These are phyloP conservation scores for Marsdenia floribunda DNA, from an alignment of 257 asterid species.

Conservation along the genomic window DNA sequence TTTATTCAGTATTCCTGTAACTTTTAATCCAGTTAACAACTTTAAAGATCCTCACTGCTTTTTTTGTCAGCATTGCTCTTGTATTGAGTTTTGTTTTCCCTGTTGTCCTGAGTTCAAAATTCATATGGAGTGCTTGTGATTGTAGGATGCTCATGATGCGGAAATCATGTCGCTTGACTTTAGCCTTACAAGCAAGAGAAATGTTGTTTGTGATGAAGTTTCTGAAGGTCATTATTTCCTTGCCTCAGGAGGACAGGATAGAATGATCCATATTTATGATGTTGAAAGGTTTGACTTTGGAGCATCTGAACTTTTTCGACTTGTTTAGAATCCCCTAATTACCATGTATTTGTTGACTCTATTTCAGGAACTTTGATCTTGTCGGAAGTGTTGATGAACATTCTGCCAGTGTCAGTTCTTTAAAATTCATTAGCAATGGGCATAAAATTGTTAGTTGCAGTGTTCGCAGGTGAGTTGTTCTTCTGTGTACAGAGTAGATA, in stretches of 20 bases:
- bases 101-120: not conserved
- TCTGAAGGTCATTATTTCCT: constrained; percentile 36
- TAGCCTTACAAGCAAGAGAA: constrained; percentile 32
- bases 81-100: constrained; percentile 6
- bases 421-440: constrained; percentile 47
- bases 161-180: constrained; percentile 61
- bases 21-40: not conserved
- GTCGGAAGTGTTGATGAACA: constrained; percentile 47
- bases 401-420: constrained; percentile 48
- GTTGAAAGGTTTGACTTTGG: constrained; percentile 42
- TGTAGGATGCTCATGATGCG: constrained; percentile 59
- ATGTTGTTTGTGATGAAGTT: constrained; percentile 21
- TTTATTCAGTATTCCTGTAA: not conserved
- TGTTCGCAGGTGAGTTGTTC: constrained; percentile 48
- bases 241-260: constrained; percentile 60
- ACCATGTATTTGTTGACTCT: constrained; percentile 15
- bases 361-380: constrained; percentile 46
- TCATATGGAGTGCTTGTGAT: constrained; percentile 3
- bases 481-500: not conserved
- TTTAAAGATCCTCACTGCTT: not conserved
- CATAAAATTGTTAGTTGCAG: constrained; percentile 50
- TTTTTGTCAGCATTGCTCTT: constrained; percentile 4
- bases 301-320: constrained; percentile 17
- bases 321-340: constrained; percentile 2
- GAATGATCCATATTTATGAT: constrained; percentile 53